Conservation (phyloP, 2,329 filamentous ascomycete species). For the Paracorniculantispora psalliotae region DNA sequence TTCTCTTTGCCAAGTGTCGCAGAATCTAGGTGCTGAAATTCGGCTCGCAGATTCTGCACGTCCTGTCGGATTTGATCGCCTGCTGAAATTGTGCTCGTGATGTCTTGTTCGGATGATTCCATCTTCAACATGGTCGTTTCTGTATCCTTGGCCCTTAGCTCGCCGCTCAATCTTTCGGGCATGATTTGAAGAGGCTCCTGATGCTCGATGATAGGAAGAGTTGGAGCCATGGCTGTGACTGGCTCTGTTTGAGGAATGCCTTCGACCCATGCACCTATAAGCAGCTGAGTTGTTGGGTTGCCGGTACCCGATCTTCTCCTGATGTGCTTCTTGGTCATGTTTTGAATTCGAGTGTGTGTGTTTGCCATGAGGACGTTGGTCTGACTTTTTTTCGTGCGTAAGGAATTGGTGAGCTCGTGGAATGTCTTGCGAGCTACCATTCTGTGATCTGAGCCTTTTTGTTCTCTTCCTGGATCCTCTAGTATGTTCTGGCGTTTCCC, state of each 20-base stretch:
- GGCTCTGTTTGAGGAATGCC: neutral
- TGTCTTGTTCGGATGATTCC: too few relatives aligned
- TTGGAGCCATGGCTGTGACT: neutral
- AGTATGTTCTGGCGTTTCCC: neutral
- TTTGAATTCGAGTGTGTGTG: neutral
- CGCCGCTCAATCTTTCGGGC: neutral
- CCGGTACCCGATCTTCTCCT: neutral
- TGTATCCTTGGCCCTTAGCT: neutral
- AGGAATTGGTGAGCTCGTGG: slow-evolving; percentile 28
- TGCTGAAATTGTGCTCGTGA: too few relatives aligned
- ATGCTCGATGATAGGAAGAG: neutral
- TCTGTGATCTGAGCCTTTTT: neutral
- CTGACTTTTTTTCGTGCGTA: neutral
- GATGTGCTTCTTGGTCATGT: neutral
- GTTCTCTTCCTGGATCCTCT: neutral
- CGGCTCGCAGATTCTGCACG: neutral
- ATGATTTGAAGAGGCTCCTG: neutral
- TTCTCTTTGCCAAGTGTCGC: neutral
- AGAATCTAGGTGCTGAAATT: neutral
- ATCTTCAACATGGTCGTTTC: neutral
- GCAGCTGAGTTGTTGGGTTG: neutral
- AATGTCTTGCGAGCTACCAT: slow-evolving; percentile 23
- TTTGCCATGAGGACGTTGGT: neutral
- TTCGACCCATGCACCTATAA: neutral
- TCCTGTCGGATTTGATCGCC: neutral